phyloP scores from a whole-genome alignment of 164 flowering plant species.

The Umbellularia californica region DNA sequence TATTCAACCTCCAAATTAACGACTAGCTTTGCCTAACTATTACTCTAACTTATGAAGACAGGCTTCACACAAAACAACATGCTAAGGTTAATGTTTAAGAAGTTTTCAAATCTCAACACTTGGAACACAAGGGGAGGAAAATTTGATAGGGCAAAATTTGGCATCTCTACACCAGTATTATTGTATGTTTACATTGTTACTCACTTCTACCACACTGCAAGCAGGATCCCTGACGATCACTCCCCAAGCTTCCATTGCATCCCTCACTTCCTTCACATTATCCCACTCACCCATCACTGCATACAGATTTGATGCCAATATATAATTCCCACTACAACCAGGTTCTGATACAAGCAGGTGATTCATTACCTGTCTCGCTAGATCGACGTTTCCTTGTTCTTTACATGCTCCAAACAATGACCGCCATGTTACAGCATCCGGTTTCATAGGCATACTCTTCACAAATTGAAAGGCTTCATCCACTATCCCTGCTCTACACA shows the following conservation, averaged over 20 bases:
- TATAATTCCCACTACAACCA: constrained; percentile 21
- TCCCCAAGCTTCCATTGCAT: constrained; percentile 20
- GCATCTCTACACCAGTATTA: background rate
- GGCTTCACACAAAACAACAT: no score
- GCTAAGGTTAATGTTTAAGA: no score
- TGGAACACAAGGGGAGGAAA: no score
- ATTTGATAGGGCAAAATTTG: no score
- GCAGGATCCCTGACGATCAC: constrained; percentile 18
- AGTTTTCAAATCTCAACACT: no score
- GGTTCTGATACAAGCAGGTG: constrained; percentile 19
- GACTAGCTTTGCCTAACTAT: no score
- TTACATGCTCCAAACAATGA: constrained; percentile 33
- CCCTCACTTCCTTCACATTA: constrained; percentile 23
- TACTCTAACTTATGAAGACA: no score
- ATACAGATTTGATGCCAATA: constrained; percentile 26
- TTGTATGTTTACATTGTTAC: background rate
- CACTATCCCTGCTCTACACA: constrained; percentile 31
- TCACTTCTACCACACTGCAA: constrained; percentile 12
- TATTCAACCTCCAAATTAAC: no score
- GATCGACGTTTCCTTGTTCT: constrained; percentile 13
- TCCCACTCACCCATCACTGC: constrained; percentile 32
- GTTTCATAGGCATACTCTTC: constrained; percentile 24
- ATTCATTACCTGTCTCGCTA: constrained; percentile 17
- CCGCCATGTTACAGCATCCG: constrained; percentile 28
- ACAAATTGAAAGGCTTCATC: constrained; percentile 32